Percentiles rank a stretch among this genome's conserved stretches.
These are phyloP conservation scores for Heritiera littoralis DNA, from an alignment of 345 rosid genomes.

Conservation along the genomic window DNA sequence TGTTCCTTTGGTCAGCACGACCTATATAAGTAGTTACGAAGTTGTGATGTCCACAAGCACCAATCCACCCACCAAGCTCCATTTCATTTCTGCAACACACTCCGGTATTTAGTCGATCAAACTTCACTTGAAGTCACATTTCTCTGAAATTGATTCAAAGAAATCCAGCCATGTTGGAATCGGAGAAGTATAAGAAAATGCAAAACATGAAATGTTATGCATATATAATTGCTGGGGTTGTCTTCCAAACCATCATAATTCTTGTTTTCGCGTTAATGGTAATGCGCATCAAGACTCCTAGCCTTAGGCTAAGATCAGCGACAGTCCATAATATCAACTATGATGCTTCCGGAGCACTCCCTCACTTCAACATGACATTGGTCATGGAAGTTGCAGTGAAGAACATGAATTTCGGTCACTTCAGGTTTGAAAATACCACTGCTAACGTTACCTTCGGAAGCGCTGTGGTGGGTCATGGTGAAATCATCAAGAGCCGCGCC, in stretches of 20 bases:
- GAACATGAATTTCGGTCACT: conserved; percentile 45
- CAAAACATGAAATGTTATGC: conserved; percentile 11
- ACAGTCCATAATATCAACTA: conserved; percentile 22
- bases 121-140: background rate
- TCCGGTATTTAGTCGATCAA: background rate
- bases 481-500: conserved; percentile 27
- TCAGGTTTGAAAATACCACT: conserved; percentile 29
- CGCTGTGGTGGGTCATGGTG: conserved; percentile 28
- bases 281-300: conserved; percentile 37
- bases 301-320: conserved; percentile 18
- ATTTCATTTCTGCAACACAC: background rate
- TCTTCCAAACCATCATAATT: conserved; percentile 17
- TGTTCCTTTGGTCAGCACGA: background rate
- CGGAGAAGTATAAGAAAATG: background rate
- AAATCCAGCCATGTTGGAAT: conserved; percentile 5
- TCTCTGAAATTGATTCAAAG: background rate
- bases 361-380: conserved; percentile 29
- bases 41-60: background rate
- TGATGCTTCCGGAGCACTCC: conserved; percentile 14
- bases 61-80: background rate
- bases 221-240: conserved; percentile 22
- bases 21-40: background rate
- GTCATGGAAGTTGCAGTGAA: conserved; percentile 27
- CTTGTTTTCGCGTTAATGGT: conserved; percentile 29
- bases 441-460: conserved; percentile 24